These are phyloP conservation scores for Coleophoma cylindrospora DNA, from an alignment of 2,329 filamentous ascomycete genomes.

Conservation along the genomic window DNA sequence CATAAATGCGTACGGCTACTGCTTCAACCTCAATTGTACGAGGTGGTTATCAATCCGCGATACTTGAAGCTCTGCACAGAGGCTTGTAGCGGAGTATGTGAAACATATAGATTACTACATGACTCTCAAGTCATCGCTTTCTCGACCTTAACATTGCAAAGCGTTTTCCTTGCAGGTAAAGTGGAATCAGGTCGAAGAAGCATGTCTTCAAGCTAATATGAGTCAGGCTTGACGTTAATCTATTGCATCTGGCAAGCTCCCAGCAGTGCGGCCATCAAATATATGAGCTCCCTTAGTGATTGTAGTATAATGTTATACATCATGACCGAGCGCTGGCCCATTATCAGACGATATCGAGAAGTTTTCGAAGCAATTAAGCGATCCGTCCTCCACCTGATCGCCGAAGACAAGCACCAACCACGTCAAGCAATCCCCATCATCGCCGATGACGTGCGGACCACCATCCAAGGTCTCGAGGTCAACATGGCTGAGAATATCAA, in stretches of 20 bases:
- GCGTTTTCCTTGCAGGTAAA: constrained; percentile 8
- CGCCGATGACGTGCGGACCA: constrained; percentile 4
- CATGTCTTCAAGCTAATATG: neutral
- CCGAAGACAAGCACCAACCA: constrained; percentile 9
- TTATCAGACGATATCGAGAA: constrained; percentile 7
- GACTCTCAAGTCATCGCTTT: constrained; percentile 4
- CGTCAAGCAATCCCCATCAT: constrained; percentile 4
- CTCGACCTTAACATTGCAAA: constrained; percentile 5
- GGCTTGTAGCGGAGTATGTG: constrained; percentile 6
- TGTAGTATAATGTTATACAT: constrained; percentile 10
- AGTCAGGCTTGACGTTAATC: constrained; percentile 6
- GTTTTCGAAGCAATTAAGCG: constrained; percentile 8
- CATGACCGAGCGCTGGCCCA: constrained; percentile 8
- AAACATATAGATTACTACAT: constrained; percentile 6
- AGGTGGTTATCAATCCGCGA: constrained; percentile 1
- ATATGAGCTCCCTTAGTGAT: constrained; percentile 4
- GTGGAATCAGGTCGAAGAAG: neutral
- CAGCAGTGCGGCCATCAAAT: constrained; percentile 3
- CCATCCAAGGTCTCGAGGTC: constrained; percentile 4
- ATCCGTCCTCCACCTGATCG: constrained; percentile 7
- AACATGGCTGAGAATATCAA: constrained; percentile 4
- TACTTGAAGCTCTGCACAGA: constrained; percentile 6
- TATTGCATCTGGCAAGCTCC: constrained; percentile 9
- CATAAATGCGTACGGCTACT: constrained; percentile 7
- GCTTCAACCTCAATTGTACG: constrained; percentile 7